Evolutionary conservation across 2,329 filamentous ascomycete species (phyloP), one percentile per base, ranked within the genome.

Genomic region (Graphiopsis chlorocephala): DNA sequence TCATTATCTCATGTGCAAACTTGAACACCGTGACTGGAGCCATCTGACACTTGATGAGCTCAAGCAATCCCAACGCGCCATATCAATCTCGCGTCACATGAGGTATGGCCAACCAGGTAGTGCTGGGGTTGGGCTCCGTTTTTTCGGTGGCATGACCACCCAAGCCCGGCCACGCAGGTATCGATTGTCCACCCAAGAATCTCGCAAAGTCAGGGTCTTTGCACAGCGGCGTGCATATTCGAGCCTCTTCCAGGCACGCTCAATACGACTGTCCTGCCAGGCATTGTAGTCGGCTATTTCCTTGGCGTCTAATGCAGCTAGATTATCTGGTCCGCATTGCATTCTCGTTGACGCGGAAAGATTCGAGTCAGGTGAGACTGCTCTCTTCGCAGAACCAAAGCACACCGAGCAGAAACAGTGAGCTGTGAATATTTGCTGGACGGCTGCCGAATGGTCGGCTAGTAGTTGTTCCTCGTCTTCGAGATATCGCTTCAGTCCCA

Each of bases 151-250:
- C 48, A 53, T 28, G 25, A 14, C 17, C 48, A 53, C 48, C 48
- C 48, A 53, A 53, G 48, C 48, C 48, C 48, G 23, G 48, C 48
- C 48, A 53, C 48, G 48, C 48, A 53, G 48, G 48, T 53, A 53
- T 53, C 48, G 48, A 53, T 53, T 28, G 23, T 53, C 48, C 48
- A 53, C 48, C 48, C 48, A 53, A 53, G 48, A 53, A 28, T 53
- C 48, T 53, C 48, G 48, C 7, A 53, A 14, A 53, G 48, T 53
- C 48, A 53, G 17, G 48, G 48, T 53, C 48, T 53, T 53, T 53
- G 48, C 48, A 53, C 48, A 53, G 48, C 48, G 48, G 48, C 48
- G 48, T 53, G 48, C 48, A 53, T 53, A 53, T 28, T 53, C 48
- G 48, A 53, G 48, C 48, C 48, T 53, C n/a, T 14, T 53, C 48